A percentile compares a stretch with the other conserved stretches of the same genome.
Evolutionary conservation across 139 green algal genomes (phyloP).

Genomic region (Chara braunii): DNA sequence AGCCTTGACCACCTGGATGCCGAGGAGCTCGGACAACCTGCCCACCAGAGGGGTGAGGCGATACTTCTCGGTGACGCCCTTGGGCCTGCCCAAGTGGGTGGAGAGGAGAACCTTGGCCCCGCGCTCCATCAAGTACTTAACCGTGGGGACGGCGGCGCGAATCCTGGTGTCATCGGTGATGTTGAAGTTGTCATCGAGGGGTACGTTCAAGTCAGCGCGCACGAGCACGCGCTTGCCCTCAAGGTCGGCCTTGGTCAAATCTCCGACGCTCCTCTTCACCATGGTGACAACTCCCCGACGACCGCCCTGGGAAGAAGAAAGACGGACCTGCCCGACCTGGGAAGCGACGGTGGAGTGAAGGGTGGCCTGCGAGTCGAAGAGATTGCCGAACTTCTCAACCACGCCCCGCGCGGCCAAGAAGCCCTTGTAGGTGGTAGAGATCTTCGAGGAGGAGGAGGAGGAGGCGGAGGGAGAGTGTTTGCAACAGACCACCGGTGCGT

Average conservation of each 20-base stretch:
- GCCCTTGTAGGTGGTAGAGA: slow-evolving; percentile 13
- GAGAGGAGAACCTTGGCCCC: slow-evolving; percentile 95
- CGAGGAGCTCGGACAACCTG: slow-evolving; percentile 80
- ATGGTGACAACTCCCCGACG: slow-evolving; percentile 38
- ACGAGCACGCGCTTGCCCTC: slow-evolving; percentile 87
- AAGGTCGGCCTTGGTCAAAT: slow-evolving; percentile 83
- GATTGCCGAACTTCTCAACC: slow-evolving; percentile 32
- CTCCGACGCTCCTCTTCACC: slow-evolving; percentile 81
- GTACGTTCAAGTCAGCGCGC: slow-evolving; percentile 94
- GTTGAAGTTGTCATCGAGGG: slow-evolving; percentile 79
- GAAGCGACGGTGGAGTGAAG: slow-evolving; percentile 18
- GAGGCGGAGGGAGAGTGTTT: not conserved
- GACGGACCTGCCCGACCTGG: slow-evolving; percentile 1
- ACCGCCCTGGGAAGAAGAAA: slow-evolving; percentile 6
- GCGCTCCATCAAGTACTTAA: slow-evolving; percentile 86
- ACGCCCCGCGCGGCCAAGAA: slow-evolving; percentile 20
- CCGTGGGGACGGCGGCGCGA: slow-evolving; percentile 86
- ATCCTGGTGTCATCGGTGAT: slow-evolving; percentile 99
- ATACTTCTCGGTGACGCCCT: slow-evolving; percentile 93
- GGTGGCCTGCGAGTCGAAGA: slow-evolving; percentile 34
- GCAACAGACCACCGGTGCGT: no score
- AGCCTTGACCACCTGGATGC: slow-evolving; percentile 54
- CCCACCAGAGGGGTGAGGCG: slow-evolving; percentile 67
- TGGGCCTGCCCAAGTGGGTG: slow-evolving; percentile 89
- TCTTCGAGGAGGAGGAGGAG: not conserved